A percentile compares a stretch with the other conserved stretches of the same genome.
These are phyloP conservation scores for Leishmania lainsoni DNA, from an alignment of 208 protist species.

Conservation along the genomic window DNA sequence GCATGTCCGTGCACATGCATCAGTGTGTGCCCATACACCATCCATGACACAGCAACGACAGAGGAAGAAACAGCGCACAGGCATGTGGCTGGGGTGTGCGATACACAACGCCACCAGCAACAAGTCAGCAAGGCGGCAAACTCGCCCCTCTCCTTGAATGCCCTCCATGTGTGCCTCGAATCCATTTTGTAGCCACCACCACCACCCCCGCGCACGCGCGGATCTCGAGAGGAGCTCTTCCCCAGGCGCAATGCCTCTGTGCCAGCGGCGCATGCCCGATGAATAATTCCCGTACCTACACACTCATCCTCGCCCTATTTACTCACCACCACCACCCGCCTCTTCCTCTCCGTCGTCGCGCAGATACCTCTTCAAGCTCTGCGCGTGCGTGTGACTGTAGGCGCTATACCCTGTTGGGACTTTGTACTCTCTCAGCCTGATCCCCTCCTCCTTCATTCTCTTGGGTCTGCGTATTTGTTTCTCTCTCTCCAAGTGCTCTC, in stretches of 20 bases:
- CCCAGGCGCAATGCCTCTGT: neutral
- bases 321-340: neutral
- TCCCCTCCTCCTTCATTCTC: neutral
- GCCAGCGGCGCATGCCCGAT: neutral
- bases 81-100: neutral
- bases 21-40: neutral
- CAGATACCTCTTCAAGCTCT: neutral
- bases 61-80: neutral
- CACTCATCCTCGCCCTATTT: neutral
- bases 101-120: neutral
- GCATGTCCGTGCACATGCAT: conserved; percentile 3
- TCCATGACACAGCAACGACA: neutral
- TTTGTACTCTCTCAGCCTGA: neutral
- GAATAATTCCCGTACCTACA: neutral
- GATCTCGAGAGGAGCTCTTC: neutral
- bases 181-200: neutral
- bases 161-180: neutral
- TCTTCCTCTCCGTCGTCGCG: neutral
- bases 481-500: neutral
- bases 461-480: neutral
- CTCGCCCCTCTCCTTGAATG: neutral
- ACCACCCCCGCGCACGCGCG: neutral
- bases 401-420: neutral
- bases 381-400: neutral
- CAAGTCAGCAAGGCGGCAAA: neutral